phyloP scores from a whole-genome alignment of 2,329 filamentous ascomycete genomes.

The Lachnellula arida region DNA sequence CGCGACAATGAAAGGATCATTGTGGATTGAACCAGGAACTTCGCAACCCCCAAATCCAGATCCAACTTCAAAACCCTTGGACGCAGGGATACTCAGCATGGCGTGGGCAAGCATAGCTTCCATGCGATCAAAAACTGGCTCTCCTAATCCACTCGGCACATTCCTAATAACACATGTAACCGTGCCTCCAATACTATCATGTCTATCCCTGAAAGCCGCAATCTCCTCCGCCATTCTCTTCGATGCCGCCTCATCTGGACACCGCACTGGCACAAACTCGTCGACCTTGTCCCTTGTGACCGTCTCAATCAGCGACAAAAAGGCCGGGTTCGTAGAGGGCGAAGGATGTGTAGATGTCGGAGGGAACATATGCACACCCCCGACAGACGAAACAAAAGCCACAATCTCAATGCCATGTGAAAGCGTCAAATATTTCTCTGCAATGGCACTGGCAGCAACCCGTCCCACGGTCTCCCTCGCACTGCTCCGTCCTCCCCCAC shows the following conservation, averaged over 20 bases:
- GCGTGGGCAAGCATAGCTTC: constrained; percentile 88
- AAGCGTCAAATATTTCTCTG: constrained; percentile 82
- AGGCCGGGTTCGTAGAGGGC: constrained; percentile 70
- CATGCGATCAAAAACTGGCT: constrained; percentile 93
- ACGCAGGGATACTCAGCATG: constrained; percentile 92
- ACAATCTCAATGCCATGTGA: constrained; percentile 86
- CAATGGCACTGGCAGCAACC: constrained; percentile 86
- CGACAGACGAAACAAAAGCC: constrained; percentile 83
- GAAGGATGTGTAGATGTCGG: constrained; percentile 63
- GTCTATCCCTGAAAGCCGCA: constrained; percentile 67
- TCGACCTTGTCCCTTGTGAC: constrained; percentile 77
- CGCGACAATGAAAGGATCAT: constrained; percentile 72
- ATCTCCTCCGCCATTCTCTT: constrained; percentile 75
- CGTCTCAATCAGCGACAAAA: constrained; percentile 66
- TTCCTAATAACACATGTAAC: constrained; percentile 92
- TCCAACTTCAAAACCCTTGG: constrained; percentile 93
- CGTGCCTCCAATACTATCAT: constrained; percentile 91
- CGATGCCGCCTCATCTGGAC: constrained; percentile 63
- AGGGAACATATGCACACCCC: constrained; percentile 71
- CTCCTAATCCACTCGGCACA: constrained; percentile 78
- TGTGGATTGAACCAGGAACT: constrained; percentile 84
- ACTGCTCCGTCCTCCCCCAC: constrained; percentile 82
- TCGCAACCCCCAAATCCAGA: constrained; percentile 86
- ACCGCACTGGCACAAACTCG: constrained; percentile 78
- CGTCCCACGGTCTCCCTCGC: constrained; percentile 94